Conservation (phyloP, 345 rosid genomes). For the Durio zibethinus region DNA sequence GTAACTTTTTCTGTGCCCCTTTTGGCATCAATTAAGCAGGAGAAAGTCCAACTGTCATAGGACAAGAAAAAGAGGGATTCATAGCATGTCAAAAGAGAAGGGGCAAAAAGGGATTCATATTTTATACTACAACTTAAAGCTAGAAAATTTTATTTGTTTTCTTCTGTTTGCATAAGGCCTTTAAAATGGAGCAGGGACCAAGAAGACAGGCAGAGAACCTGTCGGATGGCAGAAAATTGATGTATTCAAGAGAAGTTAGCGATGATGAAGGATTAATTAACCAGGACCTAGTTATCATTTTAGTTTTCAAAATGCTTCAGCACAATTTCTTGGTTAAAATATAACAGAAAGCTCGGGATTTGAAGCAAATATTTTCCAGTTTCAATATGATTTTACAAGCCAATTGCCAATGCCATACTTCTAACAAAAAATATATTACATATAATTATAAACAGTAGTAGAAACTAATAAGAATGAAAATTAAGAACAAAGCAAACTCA, state of each 20-base stretch:
- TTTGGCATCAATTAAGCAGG: background rate
- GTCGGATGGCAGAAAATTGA: background rate
- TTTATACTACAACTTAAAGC: too few relatives aligned
- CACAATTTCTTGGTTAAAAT: too few relatives aligned
- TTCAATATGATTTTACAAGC: background rate
- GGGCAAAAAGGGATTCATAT: background rate
- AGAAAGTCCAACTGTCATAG: too few relatives aligned
- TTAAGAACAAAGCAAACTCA: too few relatives aligned
- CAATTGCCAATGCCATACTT: background rate
- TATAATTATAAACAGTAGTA: too few relatives aligned
- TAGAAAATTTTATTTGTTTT: too few relatives aligned
- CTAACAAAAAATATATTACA: constrained; percentile 3
- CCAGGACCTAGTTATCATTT: background rate
- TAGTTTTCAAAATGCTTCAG: too few relatives aligned
- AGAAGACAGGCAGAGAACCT: background rate
- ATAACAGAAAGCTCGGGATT: too few relatives aligned
- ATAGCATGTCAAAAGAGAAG: background rate
- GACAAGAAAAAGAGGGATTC: background rate
- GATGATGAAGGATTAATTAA: background rate
- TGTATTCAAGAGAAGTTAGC: background rate
- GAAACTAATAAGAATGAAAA: too few relatives aligned
- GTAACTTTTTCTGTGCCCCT: background rate
- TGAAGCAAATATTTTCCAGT: background rate
- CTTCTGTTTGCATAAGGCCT: too few relatives aligned
- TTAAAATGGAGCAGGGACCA: too few relatives aligned